Percentiles rank a stretch among this genome's conserved stretches.
These are phyloP conservation scores for Helotiales sp. DNA, from an alignment of 2,329 filamentous ascomycete species.

Conservation along the genomic window DNA sequence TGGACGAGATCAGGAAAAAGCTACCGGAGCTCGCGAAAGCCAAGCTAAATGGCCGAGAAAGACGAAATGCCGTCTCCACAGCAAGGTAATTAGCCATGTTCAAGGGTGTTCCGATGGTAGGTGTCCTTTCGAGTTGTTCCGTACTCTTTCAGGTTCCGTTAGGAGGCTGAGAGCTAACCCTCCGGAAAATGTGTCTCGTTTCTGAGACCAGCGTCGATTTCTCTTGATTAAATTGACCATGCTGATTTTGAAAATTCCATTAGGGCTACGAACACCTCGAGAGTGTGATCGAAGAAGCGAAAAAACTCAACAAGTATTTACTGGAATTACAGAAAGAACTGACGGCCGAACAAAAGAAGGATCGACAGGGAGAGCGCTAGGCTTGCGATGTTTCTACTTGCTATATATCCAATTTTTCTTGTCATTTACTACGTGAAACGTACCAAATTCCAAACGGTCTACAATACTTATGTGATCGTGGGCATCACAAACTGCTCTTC, in stretches of 20 bases:
- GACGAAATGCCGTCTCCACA: constrained; percentile 22
- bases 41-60: constrained; percentile 26
- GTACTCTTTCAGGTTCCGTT: too few relatives aligned
- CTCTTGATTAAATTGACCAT: too few relatives aligned
- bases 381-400: too few relatives aligned
- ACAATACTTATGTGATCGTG: too few relatives aligned
- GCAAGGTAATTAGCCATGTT: constrained; percentile 17
- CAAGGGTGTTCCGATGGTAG: constrained; percentile 8
- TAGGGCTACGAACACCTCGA: not conserved
- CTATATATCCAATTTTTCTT: too few relatives aligned
- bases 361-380: not conserved
- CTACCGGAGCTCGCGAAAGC: constrained; percentile 13
- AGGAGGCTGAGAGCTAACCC: too few relatives aligned
- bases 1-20: not conserved
- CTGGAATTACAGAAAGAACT: not conserved
- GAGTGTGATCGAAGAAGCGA: not conserved
- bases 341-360: not conserved
- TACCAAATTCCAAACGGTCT: too few relatives aligned
- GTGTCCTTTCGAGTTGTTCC: too few relatives aligned
- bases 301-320: constrained; percentile 8
- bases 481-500: not conserved
- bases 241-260: too few relatives aligned
- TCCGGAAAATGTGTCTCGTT: too few relatives aligned
- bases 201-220: too few relatives aligned
- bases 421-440: too few relatives aligned